A percentile compares a stretch with the other conserved stretches of the same genome.
These are phyloP conservation scores for Metschnikowia vanudenii DNA, from an alignment of 805 yeast genomes.

Conservation along the genomic window DNA sequence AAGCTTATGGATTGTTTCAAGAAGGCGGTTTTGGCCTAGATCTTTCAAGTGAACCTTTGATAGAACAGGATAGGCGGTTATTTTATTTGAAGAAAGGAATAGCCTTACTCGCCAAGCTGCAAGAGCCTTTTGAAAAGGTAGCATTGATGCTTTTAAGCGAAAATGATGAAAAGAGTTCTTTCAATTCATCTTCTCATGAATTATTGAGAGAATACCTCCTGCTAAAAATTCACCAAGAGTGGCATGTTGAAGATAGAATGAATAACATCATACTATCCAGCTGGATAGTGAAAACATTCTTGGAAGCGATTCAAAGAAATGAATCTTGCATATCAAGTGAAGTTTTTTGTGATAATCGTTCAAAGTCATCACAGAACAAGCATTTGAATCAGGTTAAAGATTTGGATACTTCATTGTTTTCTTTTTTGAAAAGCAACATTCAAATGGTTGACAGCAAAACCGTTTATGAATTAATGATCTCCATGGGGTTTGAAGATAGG, in stretches of 20 bases:
- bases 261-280: constrained; percentile 51
- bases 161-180: constrained; percentile 5
- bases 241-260: constrained; percentile 27
- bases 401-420: constrained; percentile 17
- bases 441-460: constrained; percentile 61
- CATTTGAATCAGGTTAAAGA: not conserved
- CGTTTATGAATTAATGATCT: constrained; percentile 65
- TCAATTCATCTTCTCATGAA: constrained; percentile 21
- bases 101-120: constrained; percentile 53
- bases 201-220: constrained; percentile 36
- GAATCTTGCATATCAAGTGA: constrained; percentile 19
- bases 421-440: constrained; percentile 51
- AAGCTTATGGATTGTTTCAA: constrained; percentile 51
- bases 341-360: constrained; percentile 7
- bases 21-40: constrained; percentile 17
- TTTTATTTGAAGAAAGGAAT: constrained; percentile 29
- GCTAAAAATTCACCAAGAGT: constrained; percentile 28
- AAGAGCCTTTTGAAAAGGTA: constrained; percentile 66
- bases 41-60: not conserved
- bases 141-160: constrained; percentile 48
- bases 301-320: constrained; percentile 37
- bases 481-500: constrained; percentile 64
- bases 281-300: constrained; percentile 63
- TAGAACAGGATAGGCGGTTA: constrained; percentile 3
- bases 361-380: not conserved